phyloP scores from a whole-genome alignment of 441 rosid genomes.

The Pelargonium fulgidum region DNA sequence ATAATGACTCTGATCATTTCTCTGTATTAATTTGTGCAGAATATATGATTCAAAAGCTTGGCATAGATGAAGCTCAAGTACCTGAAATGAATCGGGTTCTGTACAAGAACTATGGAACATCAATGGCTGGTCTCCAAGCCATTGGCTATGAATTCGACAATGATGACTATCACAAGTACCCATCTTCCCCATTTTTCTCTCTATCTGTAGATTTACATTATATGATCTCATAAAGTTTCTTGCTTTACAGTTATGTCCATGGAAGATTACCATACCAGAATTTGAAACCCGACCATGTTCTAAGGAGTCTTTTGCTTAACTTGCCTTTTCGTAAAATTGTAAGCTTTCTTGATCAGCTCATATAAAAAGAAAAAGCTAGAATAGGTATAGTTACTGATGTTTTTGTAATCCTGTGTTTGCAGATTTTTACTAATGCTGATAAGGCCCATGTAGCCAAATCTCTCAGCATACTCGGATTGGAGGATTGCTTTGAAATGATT shows the following conservation, averaged over 20 bases:
- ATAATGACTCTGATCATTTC: too few relatives aligned
- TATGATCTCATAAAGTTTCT: slow-evolving; percentile 8
- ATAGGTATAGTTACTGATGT: neutral
- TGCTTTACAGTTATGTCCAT: slow-evolving; percentile 55
- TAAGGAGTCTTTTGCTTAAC: slow-evolving; percentile 61
- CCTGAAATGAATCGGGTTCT: slow-evolving; percentile 56
- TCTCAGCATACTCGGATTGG: slow-evolving; percentile 69
- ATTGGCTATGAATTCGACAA: slow-evolving; percentile 60
- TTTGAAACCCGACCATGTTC: slow-evolving; percentile 67
- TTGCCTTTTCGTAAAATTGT: slow-evolving; percentile 75
- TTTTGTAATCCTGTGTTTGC: neutral
- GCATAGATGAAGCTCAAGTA: slow-evolving; percentile 45
- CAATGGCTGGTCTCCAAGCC: slow-evolving; percentile 86
- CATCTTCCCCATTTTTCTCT: neutral
- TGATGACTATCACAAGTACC: slow-evolving; percentile 77
- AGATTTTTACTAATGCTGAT: slow-evolving; percentile 88
- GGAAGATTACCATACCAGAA: slow-evolving; percentile 75
- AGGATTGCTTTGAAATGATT: slow-evolving; percentile 69
- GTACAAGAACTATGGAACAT: slow-evolving; percentile 74
- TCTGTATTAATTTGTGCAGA: slow-evolving; percentile 23
- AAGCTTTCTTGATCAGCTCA: slow-evolving; percentile 24
- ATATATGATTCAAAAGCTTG: slow-evolving; percentile 61
- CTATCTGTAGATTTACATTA: neutral
- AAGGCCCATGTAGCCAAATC: slow-evolving; percentile 51
- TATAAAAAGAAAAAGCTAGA: neutral